Percentiles rank a stretch among this genome's conserved stretches.
phyloP scores from a whole-genome alignment of 2,329 filamentous ascomycete species.

The Phyllosticta paracitricarpa region DNA sequence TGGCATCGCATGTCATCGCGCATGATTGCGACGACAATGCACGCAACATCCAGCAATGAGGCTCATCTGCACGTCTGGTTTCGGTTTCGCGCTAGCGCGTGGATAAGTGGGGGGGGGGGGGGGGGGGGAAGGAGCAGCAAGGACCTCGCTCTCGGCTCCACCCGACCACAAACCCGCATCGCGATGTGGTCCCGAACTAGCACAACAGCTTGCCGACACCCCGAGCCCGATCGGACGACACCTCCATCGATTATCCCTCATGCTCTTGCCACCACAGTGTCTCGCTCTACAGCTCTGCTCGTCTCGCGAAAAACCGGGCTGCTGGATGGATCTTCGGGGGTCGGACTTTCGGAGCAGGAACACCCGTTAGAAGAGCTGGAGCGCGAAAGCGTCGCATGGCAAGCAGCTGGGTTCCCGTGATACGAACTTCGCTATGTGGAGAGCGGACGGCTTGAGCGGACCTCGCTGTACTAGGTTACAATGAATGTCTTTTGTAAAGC shows the following conservation, averaged over 20 bases:
- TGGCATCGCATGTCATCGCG: background rate
- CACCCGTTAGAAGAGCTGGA: background rate
- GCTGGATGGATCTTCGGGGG: background rate
- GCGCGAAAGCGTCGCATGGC: background rate
- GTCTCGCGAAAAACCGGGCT: background rate
- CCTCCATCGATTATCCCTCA: background rate
- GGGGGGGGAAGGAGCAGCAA: constrained; percentile 17
- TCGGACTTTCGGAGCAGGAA: background rate
- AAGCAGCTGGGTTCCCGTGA: background rate
- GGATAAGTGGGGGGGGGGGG: background rate
- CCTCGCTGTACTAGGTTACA: background rate
- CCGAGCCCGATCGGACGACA: background rate
- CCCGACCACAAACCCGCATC: constrained; percentile 19
- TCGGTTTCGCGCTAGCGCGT: background rate
- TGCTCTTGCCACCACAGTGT: background rate
- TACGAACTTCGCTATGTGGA: background rate
- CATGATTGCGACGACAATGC: background rate
- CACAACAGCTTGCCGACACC: background rate
- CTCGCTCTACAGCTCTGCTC: background rate
- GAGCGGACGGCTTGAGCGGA: background rate
- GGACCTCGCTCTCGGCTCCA: constrained; percentile 34
- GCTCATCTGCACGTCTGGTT: background rate
- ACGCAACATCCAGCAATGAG: background rate
- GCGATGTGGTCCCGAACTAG: background rate
- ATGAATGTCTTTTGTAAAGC: background rate